Conservation (phyloP, 441 rosid genomes). For the Pelargonium cotyledonis region DNA sequence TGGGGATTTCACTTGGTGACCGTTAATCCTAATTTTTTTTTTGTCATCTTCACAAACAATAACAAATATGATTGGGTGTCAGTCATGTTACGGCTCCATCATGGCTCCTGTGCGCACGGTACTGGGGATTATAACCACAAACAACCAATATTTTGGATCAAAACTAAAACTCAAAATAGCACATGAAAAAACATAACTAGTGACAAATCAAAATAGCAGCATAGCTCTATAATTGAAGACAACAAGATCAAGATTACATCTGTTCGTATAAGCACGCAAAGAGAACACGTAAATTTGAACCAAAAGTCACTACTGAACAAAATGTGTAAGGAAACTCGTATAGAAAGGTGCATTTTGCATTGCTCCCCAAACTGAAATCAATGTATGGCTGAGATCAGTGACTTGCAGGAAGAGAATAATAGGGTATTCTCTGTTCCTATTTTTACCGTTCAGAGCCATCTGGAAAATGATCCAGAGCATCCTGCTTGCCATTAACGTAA, state of each 20-base stretch:
- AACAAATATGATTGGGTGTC: no score
- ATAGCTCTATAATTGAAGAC: constrained; percentile 7
- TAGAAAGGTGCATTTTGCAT: constrained; percentile 19
- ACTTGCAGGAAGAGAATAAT: constrained; percentile 9
- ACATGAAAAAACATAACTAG: no score
- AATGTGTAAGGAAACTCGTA: constrained; percentile 17
- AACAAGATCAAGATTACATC: constrained; percentile 10
- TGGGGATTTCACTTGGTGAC: constrained; percentile 23
- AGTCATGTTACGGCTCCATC: no score
- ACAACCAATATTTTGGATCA: no score
- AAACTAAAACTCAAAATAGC: no score
- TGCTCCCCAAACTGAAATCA: not conserved
- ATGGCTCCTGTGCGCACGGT: no score
- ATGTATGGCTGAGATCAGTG: constrained; percentile 12
- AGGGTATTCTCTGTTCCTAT: constrained; percentile 12
- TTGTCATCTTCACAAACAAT: no score
- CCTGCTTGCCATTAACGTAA: constrained; percentile 68
- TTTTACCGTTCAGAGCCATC: constrained; percentile 72
- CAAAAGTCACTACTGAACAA: constrained; percentile 10
- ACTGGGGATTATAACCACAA: no score
- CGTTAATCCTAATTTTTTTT: constrained; percentile 16
- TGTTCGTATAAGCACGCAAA: constrained; percentile 3
- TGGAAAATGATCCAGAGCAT: constrained; percentile 74
- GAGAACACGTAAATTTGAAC: constrained; percentile 10
- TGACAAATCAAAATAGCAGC: no score